phyloP scores from a whole-genome alignment of 148 eudicot genomes.

The Nepenthes gracilis region DNA sequence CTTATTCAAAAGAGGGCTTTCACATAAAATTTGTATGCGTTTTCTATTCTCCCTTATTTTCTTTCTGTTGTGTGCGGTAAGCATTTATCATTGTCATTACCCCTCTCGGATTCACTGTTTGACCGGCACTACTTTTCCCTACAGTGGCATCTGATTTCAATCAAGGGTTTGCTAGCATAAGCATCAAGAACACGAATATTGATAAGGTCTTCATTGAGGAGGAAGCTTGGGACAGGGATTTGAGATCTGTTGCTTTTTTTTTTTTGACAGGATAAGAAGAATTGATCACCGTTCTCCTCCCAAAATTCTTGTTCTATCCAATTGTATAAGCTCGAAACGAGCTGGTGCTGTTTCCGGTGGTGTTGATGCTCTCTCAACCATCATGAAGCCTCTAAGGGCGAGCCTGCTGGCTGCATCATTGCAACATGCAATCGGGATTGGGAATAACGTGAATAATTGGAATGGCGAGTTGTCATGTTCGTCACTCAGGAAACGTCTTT shows the following conservation, averaged over 20 bases:
- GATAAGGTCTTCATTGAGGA: conserved; percentile 35
- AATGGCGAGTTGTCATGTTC: conserved; percentile 23
- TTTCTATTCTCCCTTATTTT: no score
- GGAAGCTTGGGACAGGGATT: conserved; percentile 42
- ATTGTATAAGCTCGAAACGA: conserved; percentile 11
- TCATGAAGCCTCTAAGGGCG: conserved; percentile 44
- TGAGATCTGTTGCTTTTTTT: conserved; percentile 6
- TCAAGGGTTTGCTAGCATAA: conserved; percentile 13
- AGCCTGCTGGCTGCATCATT: conserved; percentile 45
- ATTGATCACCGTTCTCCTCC: conserved; percentile 14
- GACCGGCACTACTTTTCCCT: neutral
- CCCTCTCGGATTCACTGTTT: neutral
- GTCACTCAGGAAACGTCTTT: conserved; percentile 30
- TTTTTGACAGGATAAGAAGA: conserved; percentile 8
- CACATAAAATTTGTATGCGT: no score
- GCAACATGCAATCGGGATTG: conserved; percentile 39
- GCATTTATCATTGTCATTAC: neutral
- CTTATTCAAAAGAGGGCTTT: no score
- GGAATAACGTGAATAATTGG: conserved; percentile 19
- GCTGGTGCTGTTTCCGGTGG: conserved; percentile 3
- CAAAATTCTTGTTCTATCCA: conserved; percentile 26
- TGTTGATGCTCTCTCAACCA: conserved; percentile 14
- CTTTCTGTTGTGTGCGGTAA: no score
- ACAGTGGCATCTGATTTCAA: conserved; percentile 16
- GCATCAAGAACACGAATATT: conserved; percentile 11